Percentiles rank a stretch among this genome's conserved stretches.
These are phyloP conservation scores for Trichopus zeylanicus DNA, from an alignment of 116 monocot genomes.

Conservation along the genomic window DNA sequence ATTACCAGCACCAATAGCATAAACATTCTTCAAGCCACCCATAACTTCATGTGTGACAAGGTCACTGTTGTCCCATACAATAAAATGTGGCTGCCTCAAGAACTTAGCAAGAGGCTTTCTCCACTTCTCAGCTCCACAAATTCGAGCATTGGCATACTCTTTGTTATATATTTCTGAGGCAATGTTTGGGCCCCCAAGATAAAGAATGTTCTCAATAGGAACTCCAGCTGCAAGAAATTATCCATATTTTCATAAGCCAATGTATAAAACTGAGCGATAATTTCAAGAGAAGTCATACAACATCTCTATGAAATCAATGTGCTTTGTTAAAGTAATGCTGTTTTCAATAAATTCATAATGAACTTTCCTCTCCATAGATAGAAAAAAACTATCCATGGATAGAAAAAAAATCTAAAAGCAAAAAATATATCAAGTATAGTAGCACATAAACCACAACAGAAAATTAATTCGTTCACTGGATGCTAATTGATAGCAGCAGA, in stretches of 20 bases:
- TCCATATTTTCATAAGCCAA: not conserved
- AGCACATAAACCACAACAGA: not conserved
- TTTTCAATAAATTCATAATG: too few species aligned
- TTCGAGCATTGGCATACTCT: conserved; percentile 91
- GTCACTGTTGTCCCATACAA: conserved; percentile 94
- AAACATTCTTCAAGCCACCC: conserved; percentile 95
- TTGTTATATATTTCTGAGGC: conserved; percentile 95
- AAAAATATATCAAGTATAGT: not conserved
- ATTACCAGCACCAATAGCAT: conserved; percentile 93
- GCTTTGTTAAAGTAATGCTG: too few species aligned
- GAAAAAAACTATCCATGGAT: too few species aligned
- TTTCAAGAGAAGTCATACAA: not conserved
- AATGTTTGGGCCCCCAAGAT: conserved; percentile 94
- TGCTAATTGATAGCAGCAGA: not conserved
- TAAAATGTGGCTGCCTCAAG: conserved; percentile 90
- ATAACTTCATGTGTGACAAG: conserved; percentile 92
- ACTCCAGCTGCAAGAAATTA: conserved; percentile 53
- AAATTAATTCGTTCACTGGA: not conserved
- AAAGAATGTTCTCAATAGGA: conserved; percentile 83
- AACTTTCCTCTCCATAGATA: too few species aligned
- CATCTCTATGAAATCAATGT: too few species aligned
- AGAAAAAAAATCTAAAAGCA: too few species aligned
- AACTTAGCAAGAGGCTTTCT: conserved; percentile 79
- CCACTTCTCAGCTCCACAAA: conserved; percentile 90
- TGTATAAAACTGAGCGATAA: not conserved